Base-by-base conservation (phyloP, 805 yeast genomes). In the Yamadazyma phyllophila region DNA sequence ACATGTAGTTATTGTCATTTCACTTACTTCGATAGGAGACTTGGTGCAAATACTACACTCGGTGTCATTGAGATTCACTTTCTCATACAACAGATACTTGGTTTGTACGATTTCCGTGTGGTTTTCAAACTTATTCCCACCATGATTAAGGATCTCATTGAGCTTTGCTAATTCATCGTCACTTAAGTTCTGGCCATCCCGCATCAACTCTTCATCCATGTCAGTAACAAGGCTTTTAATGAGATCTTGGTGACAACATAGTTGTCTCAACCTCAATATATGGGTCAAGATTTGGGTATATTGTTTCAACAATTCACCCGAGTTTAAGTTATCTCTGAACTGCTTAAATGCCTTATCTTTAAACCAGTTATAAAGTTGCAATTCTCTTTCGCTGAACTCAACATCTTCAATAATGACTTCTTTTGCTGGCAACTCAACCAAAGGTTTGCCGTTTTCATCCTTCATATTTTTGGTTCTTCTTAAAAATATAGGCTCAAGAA, bases 1-100 rank as follows among this genome's bases (percentile, higher is more conserved):
- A 66, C 98, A 92, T 31, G 81, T 82, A 0, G 91, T 80, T 10
- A 92, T 74, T 0, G 82, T 73, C 36, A 79, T 71, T 26, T 80
- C 79, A 1, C 73, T 65, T 2, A 74, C 53, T 1, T 73, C 68
- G 13, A 88, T 82, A 0, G 88, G 83, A 24, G 79, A 79, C 1
- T 82, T 76, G 0, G 89, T 82, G 62, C 98, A 92, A 17, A 91
- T 88, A 0, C 96, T 82, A 56, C 98, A 91, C 62, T 90, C 97
- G 1, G 80, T 61, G 3, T 78, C 44, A 33, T 61, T 41, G 9
- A 36, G 7, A 4, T 43, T 27, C n/a, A 75, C 51, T 36, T 51
- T 52, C 0, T 51, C 49, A 43, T 68, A 67, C 5, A 71, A 50
- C 12, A 53, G 40, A 46, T 58, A 66, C 63, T 66, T 63, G 6